Conservation (phyloP, 1,284 basidiomycete species). For the Mycosarcoma maydis region DNA sequence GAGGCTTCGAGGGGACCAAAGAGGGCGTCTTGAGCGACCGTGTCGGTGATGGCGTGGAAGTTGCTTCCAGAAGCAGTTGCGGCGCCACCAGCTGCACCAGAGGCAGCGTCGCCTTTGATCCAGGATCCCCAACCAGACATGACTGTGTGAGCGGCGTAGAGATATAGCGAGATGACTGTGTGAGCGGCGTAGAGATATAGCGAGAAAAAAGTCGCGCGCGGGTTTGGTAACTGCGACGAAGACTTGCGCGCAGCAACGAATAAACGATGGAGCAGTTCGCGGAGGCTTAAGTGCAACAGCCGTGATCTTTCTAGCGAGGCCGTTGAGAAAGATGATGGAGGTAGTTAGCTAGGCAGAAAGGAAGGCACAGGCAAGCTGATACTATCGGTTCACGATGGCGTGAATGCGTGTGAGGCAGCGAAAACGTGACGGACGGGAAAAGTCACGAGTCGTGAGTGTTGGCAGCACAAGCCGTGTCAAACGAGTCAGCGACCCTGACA, state of each 20-base stretch:
- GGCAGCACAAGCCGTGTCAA: constrained; percentile 3
- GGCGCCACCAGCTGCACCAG: constrained; percentile 11
- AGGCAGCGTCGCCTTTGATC: constrained; percentile 47
- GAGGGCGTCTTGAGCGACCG: constrained; percentile 68
- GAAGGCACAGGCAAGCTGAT: no score
- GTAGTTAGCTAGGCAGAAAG: no score
- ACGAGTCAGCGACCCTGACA: constrained; percentile 8
- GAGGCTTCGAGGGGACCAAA: constrained; percentile 75
- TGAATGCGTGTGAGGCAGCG: background rate
- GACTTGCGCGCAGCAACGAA: no score
- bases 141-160: background rate
- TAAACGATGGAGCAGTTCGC: no score
- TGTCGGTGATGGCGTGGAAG: constrained; percentile 62
- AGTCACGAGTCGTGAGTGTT: constrained; percentile 4
- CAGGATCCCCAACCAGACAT: constrained; percentile 66
- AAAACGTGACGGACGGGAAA: background rate
- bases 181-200: background rate
- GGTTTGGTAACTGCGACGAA: no score
- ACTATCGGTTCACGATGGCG: no score
- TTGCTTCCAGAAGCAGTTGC: constrained; percentile 49
- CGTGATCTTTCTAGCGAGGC: no score
- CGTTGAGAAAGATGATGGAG: no score
- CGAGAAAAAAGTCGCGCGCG: background rate
- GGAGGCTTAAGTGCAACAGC: no score
- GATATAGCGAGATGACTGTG: background rate